Evolutionary conservation across 495 filamentous ascomycete species (phyloP).

Genomic region (Clavariopsis aquatica): DNA sequence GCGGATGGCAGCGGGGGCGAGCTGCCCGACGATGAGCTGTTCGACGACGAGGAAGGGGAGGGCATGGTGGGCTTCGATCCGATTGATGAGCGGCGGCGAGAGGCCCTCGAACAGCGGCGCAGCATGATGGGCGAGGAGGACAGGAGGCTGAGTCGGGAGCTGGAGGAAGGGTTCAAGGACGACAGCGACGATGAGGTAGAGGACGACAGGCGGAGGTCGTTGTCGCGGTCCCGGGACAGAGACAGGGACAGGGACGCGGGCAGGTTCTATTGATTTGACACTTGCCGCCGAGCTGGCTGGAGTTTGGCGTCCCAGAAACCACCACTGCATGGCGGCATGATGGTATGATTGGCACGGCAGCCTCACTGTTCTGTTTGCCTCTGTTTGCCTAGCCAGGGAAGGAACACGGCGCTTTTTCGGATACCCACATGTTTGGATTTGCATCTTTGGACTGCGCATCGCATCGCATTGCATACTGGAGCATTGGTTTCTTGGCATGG

Average conservation of each 20-base stretch:
- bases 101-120: constrained; percentile 51
- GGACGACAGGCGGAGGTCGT: constrained; percentile 19
- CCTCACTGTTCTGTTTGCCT: constrained; percentile 22
- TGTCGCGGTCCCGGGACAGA: constrained; percentile 11
- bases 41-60: constrained; percentile 69
- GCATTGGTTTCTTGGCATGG: no score
- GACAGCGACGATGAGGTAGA: constrained; percentile 73
- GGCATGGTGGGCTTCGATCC: constrained; percentile 60
- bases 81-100: constrained; percentile 52
- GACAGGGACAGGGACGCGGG: no score
- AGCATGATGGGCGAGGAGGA: constrained; percentile 45
- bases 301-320: neutral
- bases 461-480: no score
- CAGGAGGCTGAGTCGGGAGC: constrained; percentile 72
- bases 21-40: constrained; percentile 64
- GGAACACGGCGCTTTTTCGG: neutral
- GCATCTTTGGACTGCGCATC: neutral
- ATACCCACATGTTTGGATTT: constrained; percentile 22
- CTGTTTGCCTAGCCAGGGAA: neutral
- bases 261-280: constrained; percentile 22
- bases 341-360: no score
- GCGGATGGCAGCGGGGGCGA: constrained; percentile 46
- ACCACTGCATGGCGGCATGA: no score
- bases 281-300: no score
- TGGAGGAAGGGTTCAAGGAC: constrained; percentile 83